Evolutionary conservation across 1,284 basidiomycete species (phyloP).

Genomic region (Phaffia rhodozyma): DNA sequence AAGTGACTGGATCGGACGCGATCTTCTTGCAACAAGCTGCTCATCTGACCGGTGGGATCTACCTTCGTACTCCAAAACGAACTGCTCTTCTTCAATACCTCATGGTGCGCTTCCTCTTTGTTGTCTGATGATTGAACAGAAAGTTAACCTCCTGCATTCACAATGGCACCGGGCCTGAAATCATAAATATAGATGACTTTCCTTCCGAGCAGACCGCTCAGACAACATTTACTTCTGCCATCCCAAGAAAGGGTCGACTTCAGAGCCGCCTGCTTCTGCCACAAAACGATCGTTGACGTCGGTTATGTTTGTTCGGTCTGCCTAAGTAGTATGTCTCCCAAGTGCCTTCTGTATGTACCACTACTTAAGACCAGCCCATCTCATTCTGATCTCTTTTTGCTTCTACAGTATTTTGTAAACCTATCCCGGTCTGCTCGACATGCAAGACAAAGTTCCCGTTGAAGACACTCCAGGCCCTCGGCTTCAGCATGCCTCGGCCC

Average conservation of each 20-base stretch:
- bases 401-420: constrained; percentile 70
- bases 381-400: background rate
- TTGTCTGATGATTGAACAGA: no score
- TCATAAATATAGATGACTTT: constrained; percentile 63
- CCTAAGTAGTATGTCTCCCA: constrained; percentile 59
- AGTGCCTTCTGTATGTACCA: background rate
- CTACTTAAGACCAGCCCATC: background rate
- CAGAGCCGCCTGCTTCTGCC: constrained; percentile 96
- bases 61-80: constrained; percentile 67
- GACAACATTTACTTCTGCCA: constrained; percentile 67
- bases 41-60: constrained; percentile 86
- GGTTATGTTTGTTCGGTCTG: constrained; percentile 97
- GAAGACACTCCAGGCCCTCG: constrained; percentile 10
- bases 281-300: constrained; percentile 89
- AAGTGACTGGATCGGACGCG: constrained; percentile 76
- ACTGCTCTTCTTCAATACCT: constrained; percentile 79
- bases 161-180: background rate
- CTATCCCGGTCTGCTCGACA: constrained; percentile 82
- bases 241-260: constrained; percentile 93
- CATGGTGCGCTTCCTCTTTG: constrained; percentile 42
- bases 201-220: constrained; percentile 67
- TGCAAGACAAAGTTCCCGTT: constrained; percentile 47
- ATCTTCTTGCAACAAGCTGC: constrained; percentile 97
- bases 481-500: constrained; percentile 9
- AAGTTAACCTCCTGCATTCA: background rate